phyloP scores from a whole-genome alignment of 2,329 filamentous ascomycete species.

The Colletotrichum coccodes region DNA sequence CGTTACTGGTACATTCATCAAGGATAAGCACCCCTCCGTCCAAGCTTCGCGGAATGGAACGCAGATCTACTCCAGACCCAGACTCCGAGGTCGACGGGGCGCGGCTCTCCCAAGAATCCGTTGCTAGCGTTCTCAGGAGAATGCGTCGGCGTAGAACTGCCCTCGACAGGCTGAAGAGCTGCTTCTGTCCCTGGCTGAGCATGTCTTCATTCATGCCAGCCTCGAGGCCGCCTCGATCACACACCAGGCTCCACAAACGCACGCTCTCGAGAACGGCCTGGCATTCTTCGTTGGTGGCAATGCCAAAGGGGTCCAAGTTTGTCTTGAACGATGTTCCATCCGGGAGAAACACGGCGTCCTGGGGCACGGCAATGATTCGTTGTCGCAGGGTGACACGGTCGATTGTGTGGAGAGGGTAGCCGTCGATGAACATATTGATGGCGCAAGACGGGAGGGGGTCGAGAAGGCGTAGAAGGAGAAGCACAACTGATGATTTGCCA shows the following conservation, averaged over 20 bases:
- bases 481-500: too few species aligned
- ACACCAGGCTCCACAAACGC: slow-evolving; percentile 39
- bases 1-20: slow-evolving; percentile 44
- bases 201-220: too few species aligned
- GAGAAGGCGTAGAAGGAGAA: slow-evolving; percentile 43
- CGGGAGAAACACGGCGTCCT: slow-evolving; percentile 57
- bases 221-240: slow-evolving; percentile 37
- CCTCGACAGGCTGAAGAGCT: too few species aligned
- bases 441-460: slow-evolving; percentile 37
- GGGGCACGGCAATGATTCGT: slow-evolving; percentile 55
- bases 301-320: slow-evolving; percentile 48
- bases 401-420: slow-evolving; percentile 44
- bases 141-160: too few species aligned
- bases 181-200: too few species aligned
- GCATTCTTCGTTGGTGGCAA: slow-evolving; percentile 38
- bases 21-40: slow-evolving; percentile 40
- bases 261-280: slow-evolving; percentile 39
- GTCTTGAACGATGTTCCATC: slow-evolving; percentile 44
- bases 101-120: too few species aligned
- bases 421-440: slow-evolving; percentile 48
- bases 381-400: slow-evolving; percentile 49
- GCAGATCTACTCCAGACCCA: too few species aligned
- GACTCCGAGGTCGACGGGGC: too few species aligned
- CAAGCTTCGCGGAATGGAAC: too few species aligned
- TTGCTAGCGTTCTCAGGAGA: too few species aligned